Evolutionary conservation across 2,329 filamentous ascomycete species (phyloP), one percentile per base, ranked within the genome.

Genomic region (Colletotrichum karsti): DNA sequence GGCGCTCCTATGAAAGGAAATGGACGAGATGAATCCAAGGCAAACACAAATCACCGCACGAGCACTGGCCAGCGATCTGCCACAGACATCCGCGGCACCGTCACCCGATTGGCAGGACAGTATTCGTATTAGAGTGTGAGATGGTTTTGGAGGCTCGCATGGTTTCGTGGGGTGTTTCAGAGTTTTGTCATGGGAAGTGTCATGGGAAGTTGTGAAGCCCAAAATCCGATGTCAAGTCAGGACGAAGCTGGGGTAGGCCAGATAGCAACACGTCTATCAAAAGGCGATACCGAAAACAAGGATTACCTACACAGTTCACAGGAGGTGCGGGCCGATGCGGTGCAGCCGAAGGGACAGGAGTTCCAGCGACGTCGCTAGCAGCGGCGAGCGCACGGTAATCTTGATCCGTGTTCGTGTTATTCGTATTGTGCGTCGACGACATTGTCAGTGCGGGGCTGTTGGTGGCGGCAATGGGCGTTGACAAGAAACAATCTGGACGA

Each of bases 81-180:
- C 39, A 62, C 50, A 30, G 28, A 12, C 7, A 20, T 41, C 20
- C 46, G 28, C 48, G 30, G 33, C 18, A 28, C 33, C 33, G 7
- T 18, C 37, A 37, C 8, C 9, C n/a, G 30, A 39, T 51, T 64
- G 62, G 63, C 20, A 24, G 26, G 24, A 30, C 12, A 13, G 55
- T 28, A 35, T 53, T 46, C 37, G 56, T 54, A 61, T 61, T 46
- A 28, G n/a, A 48, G 56, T 53, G 28, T 41, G 41, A 58, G 28
- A 9, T 15, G 35, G 56, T 12, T 30, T 26, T 61, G 33, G 35
- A 46, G 13, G 46, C 37, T 65, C 26, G 62, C 37, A 61, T 61
- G 48, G 63, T 66, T 66, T 66, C 63, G 48, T 55, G 39, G 33
- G 39, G 39, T 30, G 63, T 66, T 66, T 66, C 24, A 55, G 42